phyloP scores from a whole-genome alignment of 305 asterid species.

The Andrographis paniculata region DNA sequence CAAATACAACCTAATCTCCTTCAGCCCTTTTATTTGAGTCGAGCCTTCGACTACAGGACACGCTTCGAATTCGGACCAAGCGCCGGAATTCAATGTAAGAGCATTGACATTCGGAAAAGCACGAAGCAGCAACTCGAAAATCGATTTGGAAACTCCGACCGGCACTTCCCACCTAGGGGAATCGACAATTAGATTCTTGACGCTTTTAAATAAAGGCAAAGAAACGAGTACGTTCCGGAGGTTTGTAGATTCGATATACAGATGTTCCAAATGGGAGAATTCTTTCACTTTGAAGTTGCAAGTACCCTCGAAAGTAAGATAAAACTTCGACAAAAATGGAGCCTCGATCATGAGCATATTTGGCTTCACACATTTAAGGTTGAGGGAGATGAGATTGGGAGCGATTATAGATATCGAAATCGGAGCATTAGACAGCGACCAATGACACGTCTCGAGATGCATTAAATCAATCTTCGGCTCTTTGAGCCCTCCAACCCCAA shows the following conservation, averaged over 20 bases:
- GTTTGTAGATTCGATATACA: constrained; percentile 47
- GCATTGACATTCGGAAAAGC: constrained; percentile 43
- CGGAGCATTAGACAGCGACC: constrained; percentile 63
- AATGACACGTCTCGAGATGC: constrained; percentile 46
- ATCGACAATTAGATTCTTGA: constrained; percentile 36
- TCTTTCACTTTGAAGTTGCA: constrained; percentile 35
- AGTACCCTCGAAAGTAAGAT: constrained; percentile 36
- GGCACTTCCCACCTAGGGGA: constrained; percentile 39
- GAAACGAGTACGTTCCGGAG: constrained; percentile 32
- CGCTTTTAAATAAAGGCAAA: constrained; percentile 38
- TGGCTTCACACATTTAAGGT: constrained; percentile 56
- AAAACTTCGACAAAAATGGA: constrained; percentile 37
- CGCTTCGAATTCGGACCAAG: constrained; percentile 53
- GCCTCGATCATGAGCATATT: constrained; percentile 41
- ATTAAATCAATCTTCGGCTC: constrained; percentile 52
- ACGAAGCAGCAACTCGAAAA: constrained; percentile 35
- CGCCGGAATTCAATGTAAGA: constrained; percentile 47
- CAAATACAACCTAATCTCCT: constrained; percentile 44
- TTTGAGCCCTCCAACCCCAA: constrained; percentile 75
- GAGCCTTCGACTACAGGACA: constrained; percentile 24
- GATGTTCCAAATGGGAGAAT: constrained; percentile 31
- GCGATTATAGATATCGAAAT: constrained; percentile 39
- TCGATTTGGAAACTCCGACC: constrained; percentile 28
- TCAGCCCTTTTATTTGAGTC: constrained; percentile 39
- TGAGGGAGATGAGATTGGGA: constrained; percentile 42